These are phyloP conservation scores for Discostella pseudostelligera DNA, from an alignment of 108 stramenopile species.

Conservation along the genomic window DNA sequence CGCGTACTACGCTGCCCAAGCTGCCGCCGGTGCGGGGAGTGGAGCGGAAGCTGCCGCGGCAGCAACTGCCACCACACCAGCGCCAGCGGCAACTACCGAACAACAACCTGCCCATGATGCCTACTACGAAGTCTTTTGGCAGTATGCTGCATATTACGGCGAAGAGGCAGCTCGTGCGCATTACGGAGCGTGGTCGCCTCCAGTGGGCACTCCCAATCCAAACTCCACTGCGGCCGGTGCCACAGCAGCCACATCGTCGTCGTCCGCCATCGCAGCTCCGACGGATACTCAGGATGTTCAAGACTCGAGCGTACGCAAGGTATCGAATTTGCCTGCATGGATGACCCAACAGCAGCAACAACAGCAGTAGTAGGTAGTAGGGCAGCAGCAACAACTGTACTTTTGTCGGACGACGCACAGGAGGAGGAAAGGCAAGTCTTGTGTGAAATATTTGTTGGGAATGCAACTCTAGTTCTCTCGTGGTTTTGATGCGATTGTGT, in stretches of 20 bases:
- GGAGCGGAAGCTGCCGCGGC: constrained; percentile 27
- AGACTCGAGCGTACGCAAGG: constrained; percentile 79
- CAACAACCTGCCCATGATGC: constrained; percentile 62
- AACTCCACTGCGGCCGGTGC: constrained; percentile 63
- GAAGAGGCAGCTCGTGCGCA: constrained; percentile 83
- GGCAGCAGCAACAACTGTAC: not conserved
- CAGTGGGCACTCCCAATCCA: constrained; percentile 85
- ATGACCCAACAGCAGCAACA: constrained; percentile 60
- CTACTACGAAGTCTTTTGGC: constrained; percentile 90
- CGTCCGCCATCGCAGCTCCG: constrained; percentile 21
- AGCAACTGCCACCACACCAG: constrained; percentile 33
- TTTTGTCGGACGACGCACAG: not conserved
- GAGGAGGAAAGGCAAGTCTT: constrained; percentile 8
- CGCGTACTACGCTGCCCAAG: constrained; percentile 70
- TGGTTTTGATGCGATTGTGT: not conserved
- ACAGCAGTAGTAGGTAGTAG: not conserved
- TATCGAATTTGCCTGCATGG: constrained; percentile 90
- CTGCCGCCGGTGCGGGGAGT: constrained; percentile 34
- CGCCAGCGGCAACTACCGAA: constrained; percentile 28
- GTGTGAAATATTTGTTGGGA: not conserved
- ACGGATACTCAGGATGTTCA: constrained; percentile 36
- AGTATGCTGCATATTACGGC: constrained; percentile 80
- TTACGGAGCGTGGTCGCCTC: constrained; percentile 89
- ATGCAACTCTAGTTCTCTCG: no score
- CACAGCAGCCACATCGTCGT: constrained; percentile 15